Evolutionary conservation across 352 stramenopile species (phyloP).

Genomic region (Globisporangium okanoganense): DNA sequence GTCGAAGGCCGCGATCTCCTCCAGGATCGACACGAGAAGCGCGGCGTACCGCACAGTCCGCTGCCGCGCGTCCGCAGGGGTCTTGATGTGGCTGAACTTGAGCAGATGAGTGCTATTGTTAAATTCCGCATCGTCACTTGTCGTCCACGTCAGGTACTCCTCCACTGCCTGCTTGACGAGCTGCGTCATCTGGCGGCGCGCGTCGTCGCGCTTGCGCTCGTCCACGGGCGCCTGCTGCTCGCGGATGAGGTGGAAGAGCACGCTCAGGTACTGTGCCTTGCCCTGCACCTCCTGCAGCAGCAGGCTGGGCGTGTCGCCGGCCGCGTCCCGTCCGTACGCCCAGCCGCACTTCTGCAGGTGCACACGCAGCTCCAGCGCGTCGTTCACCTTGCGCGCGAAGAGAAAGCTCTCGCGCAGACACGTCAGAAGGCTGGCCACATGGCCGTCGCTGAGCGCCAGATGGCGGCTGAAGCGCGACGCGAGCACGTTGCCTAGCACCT

Average conservation of each 20-base stretch:
- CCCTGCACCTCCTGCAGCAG: conserved; percentile 71
- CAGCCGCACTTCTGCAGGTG: conserved; percentile 47
- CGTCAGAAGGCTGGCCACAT: conserved; percentile 39
- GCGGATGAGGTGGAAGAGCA: conserved; percentile 52
- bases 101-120: conserved; percentile 16
- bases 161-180: conserved; percentile 58
- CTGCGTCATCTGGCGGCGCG: conserved; percentile 57
- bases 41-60: conserved; percentile 50
- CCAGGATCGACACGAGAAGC: conserved; percentile 49
- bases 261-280: conserved; percentile 73
- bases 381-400: conserved; percentile 74
- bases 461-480: conserved; percentile 33
- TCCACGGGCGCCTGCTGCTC: conserved; percentile 11
- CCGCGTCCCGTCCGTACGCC: conserved; percentile 41
- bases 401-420: conserved; percentile 68
- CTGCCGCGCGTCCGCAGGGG: conserved; percentile 45
- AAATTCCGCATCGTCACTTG: neutral
- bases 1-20: conserved; percentile 45
- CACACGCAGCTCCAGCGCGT: conserved; percentile 46
- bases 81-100: conserved; percentile 11
- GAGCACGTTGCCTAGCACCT: conserved; percentile 65
- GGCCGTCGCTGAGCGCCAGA: conserved; percentile 56
- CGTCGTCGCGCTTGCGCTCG: conserved; percentile 50
- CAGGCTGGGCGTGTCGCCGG: conserved; percentile 54
- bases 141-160: conserved; percentile 70